Percentiles rank a stretch among this genome's conserved stretches.
Evolutionary conservation across 257 asterid genomes (phyloP).

Genomic region (Solanum pennellii): DNA sequence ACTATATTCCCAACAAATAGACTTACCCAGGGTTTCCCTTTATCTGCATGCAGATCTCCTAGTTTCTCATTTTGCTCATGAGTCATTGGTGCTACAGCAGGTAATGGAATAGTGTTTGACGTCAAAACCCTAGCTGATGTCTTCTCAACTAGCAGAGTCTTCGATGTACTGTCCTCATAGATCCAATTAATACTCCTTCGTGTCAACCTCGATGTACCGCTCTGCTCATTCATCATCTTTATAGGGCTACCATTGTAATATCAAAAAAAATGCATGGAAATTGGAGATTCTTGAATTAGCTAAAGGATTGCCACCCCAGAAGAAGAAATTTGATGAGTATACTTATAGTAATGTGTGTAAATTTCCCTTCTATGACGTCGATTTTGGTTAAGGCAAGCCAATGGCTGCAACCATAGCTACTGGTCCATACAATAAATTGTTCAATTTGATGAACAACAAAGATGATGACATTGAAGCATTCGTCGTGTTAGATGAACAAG

Average conservation of each 20-base stretch:
- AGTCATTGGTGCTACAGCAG: too few species aligned
- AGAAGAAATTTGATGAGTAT: not conserved
- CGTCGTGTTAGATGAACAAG: not conserved
- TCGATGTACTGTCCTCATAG: too few species aligned
- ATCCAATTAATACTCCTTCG: too few species aligned
- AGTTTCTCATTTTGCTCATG: too few species aligned
- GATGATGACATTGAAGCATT: not conserved
- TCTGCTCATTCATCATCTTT: too few species aligned
- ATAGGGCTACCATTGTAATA: not conserved
- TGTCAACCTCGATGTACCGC: too few species aligned
- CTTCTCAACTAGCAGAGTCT: too few species aligned
- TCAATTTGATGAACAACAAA: not conserved
- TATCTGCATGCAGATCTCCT: too few species aligned
- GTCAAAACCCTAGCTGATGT: too few species aligned
- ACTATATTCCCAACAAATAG: too few species aligned
- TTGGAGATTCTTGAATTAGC: not conserved
- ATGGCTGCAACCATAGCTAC: not conserved
- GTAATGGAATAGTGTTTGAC: too few species aligned
- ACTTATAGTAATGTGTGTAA: not conserved
- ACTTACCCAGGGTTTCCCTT: too few species aligned
- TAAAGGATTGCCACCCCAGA: not conserved
- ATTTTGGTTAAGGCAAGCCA: not conserved
- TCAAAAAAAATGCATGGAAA: not conserved
- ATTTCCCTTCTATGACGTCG: not conserved
- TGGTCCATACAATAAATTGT: not conserved